These are phyloP conservation scores for Solanum pimpinellifolium DNA, from an alignment of 257 asterid species.

Conservation along the genomic window DNA sequence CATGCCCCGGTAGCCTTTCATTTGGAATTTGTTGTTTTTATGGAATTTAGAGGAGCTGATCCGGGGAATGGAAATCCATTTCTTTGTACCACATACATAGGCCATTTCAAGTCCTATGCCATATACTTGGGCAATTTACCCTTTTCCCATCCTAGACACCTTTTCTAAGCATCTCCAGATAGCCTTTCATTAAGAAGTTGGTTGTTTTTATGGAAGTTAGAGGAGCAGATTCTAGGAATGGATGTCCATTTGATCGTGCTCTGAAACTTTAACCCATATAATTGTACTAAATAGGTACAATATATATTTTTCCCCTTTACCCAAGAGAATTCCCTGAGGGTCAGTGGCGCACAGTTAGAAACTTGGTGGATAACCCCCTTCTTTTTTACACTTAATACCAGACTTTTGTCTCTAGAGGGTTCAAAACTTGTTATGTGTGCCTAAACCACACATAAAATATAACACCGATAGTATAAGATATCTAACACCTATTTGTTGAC, in stretches of 20 bases:
- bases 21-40: not conserved
- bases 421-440: not conserved
- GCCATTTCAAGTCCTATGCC: not conserved
- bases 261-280: not conserved
- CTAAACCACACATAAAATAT: not conserved
- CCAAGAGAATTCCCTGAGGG: not conserved
- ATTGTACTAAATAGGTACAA: not conserved
- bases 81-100: not conserved
- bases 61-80: not conserved
- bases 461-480: not conserved
- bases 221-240: not conserved
- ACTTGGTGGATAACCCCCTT: not conserved
- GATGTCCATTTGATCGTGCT: not conserved
- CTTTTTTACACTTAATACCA: not conserved
- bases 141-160: not conserved
- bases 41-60: not conserved
- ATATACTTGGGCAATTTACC: not conserved
- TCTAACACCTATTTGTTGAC: not conserved
- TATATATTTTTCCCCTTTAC: not conserved
- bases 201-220: not conserved
- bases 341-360: not conserved
- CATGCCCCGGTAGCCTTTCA: not conserved
- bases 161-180: not conserved
- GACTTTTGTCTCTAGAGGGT: not conserved
- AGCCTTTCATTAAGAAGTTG: not conserved